These are phyloP conservation scores for Boeremia lycopersici DNA, from an alignment of 2,329 filamentous ascomycete species.

Conservation along the genomic window DNA sequence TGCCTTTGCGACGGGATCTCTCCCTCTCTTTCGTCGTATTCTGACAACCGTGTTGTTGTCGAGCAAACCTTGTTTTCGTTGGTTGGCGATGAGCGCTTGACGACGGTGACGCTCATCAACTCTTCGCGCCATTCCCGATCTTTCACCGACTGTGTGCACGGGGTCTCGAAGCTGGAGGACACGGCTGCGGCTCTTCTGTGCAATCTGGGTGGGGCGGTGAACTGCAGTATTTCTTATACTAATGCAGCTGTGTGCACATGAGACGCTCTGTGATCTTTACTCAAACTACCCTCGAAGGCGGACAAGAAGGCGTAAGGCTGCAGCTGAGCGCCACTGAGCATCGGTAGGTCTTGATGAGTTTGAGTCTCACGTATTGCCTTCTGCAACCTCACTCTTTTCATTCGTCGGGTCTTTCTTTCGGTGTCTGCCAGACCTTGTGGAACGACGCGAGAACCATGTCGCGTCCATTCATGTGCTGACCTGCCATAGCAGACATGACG, in stretches of 20 bases:
- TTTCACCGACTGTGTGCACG: slow-evolving; percentile 28
- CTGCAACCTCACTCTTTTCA: neutral
- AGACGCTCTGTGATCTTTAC: slow-evolving; percentile 24
- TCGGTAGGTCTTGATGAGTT: slow-evolving; percentile 23
- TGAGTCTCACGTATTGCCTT: slow-evolving; percentile 3
- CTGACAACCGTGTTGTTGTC: slow-evolving; percentile 1
- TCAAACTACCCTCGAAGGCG: slow-evolving; percentile 21
- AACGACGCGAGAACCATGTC: neutral
- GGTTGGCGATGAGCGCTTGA: slow-evolving; percentile 1
- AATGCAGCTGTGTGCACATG: slow-evolving; percentile 40
- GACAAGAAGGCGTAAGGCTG: slow-evolving; percentile 41
- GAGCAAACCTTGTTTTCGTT: neutral
- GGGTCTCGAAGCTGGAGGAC: slow-evolving; percentile 6
- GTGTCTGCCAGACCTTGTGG: neutral
- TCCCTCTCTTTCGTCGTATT: neutral
- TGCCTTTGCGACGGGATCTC: neutral
- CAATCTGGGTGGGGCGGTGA: slow-evolving; percentile 34
- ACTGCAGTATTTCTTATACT: slow-evolving; percentile 37
- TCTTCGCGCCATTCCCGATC: slow-evolving; percentile 23
- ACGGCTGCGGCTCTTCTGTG: slow-evolving; percentile 10
- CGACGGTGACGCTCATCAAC: slow-evolving; percentile 12
- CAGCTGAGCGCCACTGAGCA: slow-evolving; percentile 24
- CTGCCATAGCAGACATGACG: slow-evolving; percentile 34
- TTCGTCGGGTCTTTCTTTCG: neutral
- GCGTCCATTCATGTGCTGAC: slow-evolving; percentile 27